Conservation (phyloP, 805 yeast species). For the Candida vaughaniae region DNA sequence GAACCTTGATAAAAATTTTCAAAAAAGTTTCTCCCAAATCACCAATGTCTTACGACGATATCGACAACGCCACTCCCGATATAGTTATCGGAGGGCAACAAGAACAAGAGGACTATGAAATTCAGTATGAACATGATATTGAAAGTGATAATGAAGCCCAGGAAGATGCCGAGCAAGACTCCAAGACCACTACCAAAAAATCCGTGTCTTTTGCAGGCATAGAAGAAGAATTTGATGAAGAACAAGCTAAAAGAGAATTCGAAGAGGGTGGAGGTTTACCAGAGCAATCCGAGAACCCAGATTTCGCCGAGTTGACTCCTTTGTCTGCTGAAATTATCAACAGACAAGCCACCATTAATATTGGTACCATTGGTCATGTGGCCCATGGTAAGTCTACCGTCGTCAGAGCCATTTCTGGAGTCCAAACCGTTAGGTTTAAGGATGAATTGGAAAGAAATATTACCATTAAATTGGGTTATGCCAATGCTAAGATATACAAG, state of each 20-base stretch:
- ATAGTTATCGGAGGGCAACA: slow-evolving; percentile 66
- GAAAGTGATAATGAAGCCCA: slow-evolving; percentile 46
- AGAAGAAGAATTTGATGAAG: slow-evolving; percentile 68
- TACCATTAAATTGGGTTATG: slow-evolving; percentile 97
- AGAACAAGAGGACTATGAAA: slow-evolving; percentile 37
- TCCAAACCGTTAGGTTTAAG: slow-evolving; percentile 98
- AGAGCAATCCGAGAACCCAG: slow-evolving; percentile 90
- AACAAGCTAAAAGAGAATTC: slow-evolving; percentile 76
- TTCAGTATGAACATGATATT: slow-evolving; percentile 53
- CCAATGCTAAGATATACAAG: slow-evolving; percentile 96
- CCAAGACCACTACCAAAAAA: slow-evolving; percentile 51
- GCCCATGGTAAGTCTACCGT: slow-evolving; percentile 95
- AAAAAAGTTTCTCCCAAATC: too few species aligned
- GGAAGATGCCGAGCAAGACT: slow-evolving; percentile 43
- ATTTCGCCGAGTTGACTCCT: slow-evolving; percentile 78
- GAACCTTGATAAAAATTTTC: neutral
- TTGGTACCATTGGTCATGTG: slow-evolving; percentile 96
- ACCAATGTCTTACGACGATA: slow-evolving; percentile 67
- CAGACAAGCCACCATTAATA: slow-evolving; percentile 98
- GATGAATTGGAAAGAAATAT: slow-evolving; percentile 98
- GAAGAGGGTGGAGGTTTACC: slow-evolving; percentile 99
- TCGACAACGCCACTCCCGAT: slow-evolving; percentile 83
- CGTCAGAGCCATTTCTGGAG: slow-evolving; percentile 95
- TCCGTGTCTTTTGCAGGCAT: slow-evolving; percentile 80
- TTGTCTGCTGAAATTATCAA: slow-evolving; percentile 92